Base-by-base conservation (phyloP, 1,284 basidiomycete genomes). In the Acaromyces ingoldii region DNA sequence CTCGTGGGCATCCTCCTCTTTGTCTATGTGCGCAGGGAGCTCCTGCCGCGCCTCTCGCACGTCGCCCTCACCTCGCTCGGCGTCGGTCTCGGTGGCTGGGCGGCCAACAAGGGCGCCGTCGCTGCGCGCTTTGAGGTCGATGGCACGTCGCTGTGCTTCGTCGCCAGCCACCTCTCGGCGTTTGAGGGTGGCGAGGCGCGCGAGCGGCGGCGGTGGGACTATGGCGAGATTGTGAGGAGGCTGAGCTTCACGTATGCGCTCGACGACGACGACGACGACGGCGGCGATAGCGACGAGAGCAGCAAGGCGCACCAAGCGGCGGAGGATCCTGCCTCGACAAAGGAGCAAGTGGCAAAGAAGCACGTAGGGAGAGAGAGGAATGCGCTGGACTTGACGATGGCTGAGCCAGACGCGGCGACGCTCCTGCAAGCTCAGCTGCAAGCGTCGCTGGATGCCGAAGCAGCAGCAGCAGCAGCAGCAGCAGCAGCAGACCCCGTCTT, bases 141-240 rank as follows among this genome's bases (percentile, higher is more conserved):
- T 11, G 33, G 25, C 70, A 88, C 91, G 6, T 87, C 83, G 41
- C 86, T 98, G 66, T 98, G 95, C 77, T 91, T 98, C 77, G 79
- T 99, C 65, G 96, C 92, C 0, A 88, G 89, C 0, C 95, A 98
- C 77, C 81, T 97, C 36, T 91, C 93, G 13, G 91, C 93, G 15
- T 36, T 54, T 15, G 28, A 26, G 37, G 33, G 28, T 3, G 11
- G 24, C 24, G 33, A 33, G 31, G 52, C 52, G 13, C 15, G 10
- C n/a, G 42, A 53, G 33, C 21, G 25, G 28, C 37, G 37, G 25
- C 15, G 51, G 17, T 42, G 37, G 53, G 53, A 49, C 29, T 37
- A 34, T 25, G 15, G 21, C 28, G 53, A 51, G 33, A 25, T 51
- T 11, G 31, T 22, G 6, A 39, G 44, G 43, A 21, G 53, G 15